phyloP scores from a whole-genome alignment of 2,329 filamentous ascomycete species.

The Epichloe coenophiala region DNA sequence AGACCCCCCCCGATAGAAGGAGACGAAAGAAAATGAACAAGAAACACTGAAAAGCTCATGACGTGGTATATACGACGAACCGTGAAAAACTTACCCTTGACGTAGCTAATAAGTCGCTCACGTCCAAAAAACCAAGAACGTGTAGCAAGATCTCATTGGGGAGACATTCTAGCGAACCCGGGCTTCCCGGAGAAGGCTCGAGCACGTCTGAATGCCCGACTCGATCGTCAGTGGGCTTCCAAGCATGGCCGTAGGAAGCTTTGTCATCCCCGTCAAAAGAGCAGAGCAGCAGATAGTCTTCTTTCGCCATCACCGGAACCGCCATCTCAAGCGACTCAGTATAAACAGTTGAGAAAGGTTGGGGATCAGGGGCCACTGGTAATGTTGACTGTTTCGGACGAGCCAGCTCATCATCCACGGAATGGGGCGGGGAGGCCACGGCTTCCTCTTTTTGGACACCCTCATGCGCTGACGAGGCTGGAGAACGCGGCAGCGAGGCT shows the following conservation, averaged over 20 bases:
- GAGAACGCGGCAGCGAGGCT: background rate
- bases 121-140: constrained; percentile 41
- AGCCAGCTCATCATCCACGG: constrained; percentile 1
- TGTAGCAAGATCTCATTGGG: constrained; percentile 45
- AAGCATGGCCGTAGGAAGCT: background rate
- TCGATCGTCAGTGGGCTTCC: background rate
- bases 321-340: background rate
- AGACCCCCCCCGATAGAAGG: too few relatives aligned
- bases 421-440: background rate
- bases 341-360: background rate
- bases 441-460: constrained; percentile 1
- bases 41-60: background rate
- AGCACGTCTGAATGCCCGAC: background rate
- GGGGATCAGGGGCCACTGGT: constrained; percentile 1
- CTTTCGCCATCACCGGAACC: background rate
- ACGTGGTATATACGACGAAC: background rate
- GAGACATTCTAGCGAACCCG: constrained; percentile 24
- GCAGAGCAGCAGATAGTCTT: background rate
- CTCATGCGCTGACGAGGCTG: background rate
- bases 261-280: background rate
- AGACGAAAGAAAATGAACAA: background rate
- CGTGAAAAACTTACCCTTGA: constrained; percentile 36
- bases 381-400: background rate
- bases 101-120: constrained; percentile 39
- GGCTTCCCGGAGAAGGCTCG: background rate